A percentile compares a stretch with the other conserved stretches of the same genome.
phyloP scores from a whole-genome alignment of 2,329 filamentous ascomycete genomes.

The Hortaea sp. region DNA sequence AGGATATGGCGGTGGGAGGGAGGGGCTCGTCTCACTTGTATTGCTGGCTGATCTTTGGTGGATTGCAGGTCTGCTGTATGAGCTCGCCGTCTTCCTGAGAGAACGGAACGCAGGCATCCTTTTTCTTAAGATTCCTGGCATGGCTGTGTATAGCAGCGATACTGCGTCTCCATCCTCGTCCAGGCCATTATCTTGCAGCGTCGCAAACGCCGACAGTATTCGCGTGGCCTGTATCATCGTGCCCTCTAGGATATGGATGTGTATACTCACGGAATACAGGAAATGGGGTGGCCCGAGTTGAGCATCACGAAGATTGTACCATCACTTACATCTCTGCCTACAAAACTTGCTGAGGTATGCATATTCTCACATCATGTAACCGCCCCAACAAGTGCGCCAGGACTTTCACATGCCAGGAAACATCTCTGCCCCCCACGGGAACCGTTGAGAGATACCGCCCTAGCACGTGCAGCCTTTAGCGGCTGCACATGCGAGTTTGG shows the following conservation, averaged over 20 bases:
- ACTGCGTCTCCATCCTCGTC: slow-evolving; percentile 8
- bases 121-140: slow-evolving; percentile 44
- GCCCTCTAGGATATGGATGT: neutral
- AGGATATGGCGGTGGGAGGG: slow-evolving; percentile 23
- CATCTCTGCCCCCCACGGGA: neutral
- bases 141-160: slow-evolving; percentile 44
- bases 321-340: neutral
- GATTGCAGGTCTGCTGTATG: neutral
- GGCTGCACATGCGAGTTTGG: too few relatives aligned
- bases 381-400: neutral
- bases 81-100: slow-evolving; percentile 25
- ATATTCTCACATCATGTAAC: neutral
- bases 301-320: neutral
- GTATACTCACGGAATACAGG: neutral
- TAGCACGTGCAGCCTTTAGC: too few relatives aligned
- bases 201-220: neutral
- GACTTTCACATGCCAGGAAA: neutral
- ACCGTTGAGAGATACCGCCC: too few relatives aligned
- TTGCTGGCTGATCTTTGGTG: slow-evolving; percentile 8
- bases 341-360: neutral
- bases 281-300: neutral
- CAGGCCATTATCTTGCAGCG: neutral
- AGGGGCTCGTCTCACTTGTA: neutral
- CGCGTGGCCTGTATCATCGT: neutral
- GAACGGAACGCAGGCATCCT: slow-evolving; percentile 43